Base-by-base conservation (phyloP, 2,329 filamentous ascomycete genomes). In the Immersiporthe knoxdaviesiana region DNA sequence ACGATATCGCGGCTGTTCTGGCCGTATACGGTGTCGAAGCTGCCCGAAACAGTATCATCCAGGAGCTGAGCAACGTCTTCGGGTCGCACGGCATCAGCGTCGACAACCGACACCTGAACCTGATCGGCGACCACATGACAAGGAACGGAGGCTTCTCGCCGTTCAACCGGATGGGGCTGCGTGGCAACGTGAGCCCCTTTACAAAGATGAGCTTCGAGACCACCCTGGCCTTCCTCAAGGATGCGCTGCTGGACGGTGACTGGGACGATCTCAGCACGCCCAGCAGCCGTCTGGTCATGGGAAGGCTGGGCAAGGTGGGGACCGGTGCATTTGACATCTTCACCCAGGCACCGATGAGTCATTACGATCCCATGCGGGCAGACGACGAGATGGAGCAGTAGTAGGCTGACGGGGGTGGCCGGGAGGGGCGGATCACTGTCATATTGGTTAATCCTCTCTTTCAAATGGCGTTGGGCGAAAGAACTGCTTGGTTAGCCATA, bases 181-280 rank as follows among this genome's bases (percentile, higher is more conserved):
- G 89, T 77, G 90, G 92, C 73, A 94, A 93, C 76, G 91, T 95
- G 37, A 94, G 91, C 73, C 94, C 96, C 0, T 95, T 99, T 75
- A 95, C 96, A 81, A 98, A 98, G 86, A 98, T 98, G 95, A 97
- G 93, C 79, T 99, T 98, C 82, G 96, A 99, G 86, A 99, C 96
- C 4, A 99, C 96, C 2, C 87, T 98, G 52, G 91, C 92, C 0
- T 97, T 97, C 84, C 85, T 99, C 76, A 94, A 92, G 79, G 96
- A 98, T 77, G 94, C 96, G 1, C 91, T 97, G 35, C 83, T 97
- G 69, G 93, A 97, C 76, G 90, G 92, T 63, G 96, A 98, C 79
- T 93, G 89, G 85, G 96, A 99, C 79, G 92, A 96, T 75, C 83
- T 99, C 71, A 89, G 87, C 70, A 94, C 91, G 70, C 96, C 97